Percentiles rank a stretch among this genome's conserved stretches.
phyloP scores from a whole-genome alignment of 305 asterid species.

The Fraxinus velutina region DNA sequence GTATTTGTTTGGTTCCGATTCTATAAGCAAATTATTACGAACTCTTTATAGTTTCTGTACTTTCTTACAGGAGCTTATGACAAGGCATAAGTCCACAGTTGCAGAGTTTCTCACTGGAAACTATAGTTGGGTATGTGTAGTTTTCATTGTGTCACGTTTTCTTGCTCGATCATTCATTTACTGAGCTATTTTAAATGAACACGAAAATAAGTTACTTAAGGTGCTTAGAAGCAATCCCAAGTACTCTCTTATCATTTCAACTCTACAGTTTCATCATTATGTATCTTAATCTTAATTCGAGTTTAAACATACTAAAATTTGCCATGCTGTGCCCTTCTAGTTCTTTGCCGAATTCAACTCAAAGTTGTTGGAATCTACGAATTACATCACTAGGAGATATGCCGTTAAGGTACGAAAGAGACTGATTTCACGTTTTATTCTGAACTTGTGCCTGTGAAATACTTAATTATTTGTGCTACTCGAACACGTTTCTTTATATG shows the following conservation, averaged over 20 bases:
- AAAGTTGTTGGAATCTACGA: conserved; percentile 70
- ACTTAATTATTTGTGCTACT: not conserved
- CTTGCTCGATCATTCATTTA: not conserved
- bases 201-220: not conserved
- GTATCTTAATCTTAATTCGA: not conserved
- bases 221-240: not conserved
- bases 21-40: not conserved
- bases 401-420: conserved; percentile 61
- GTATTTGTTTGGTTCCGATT: not conserved
- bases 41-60: conserved; percentile 13
- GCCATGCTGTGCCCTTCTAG: conserved; percentile 28
- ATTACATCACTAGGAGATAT: conserved; percentile 80
- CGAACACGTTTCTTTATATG: not conserved
- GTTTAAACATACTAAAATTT: not conserved
- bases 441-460: not conserved
- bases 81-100: conserved; percentile 87
- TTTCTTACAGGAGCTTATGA: conserved; percentile 73
- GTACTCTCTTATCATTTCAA: not conserved
- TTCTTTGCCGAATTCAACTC: conserved; percentile 78
- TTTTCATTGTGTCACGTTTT: conserved; percentile 2
- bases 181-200: not conserved
- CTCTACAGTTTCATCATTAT: not conserved
- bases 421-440: not conserved
- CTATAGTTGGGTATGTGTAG: conserved; percentile 59
- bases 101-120: conserved; percentile 64